phyloP scores from a whole-genome alignment of 2,329 filamentous ascomycete genomes.

The Aspergillus eucalypticola region DNA sequence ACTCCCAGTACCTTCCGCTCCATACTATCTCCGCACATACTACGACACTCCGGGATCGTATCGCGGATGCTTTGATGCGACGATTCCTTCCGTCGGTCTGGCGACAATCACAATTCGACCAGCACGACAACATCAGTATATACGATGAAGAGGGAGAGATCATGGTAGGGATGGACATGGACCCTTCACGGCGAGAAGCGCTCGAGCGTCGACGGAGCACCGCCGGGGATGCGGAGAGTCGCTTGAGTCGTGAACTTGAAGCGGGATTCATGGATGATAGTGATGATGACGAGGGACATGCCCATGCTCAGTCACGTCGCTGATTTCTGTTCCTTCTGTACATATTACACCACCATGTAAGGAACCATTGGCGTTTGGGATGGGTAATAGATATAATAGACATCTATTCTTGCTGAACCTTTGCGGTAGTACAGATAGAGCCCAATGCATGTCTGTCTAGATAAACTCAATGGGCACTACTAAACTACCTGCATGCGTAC shows the following conservation, averaged over 20 bases:
- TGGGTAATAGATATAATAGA: background rate
- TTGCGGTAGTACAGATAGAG: too few species aligned
- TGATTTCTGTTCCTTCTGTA: slow-evolving; percentile 13
- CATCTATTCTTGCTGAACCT: too few species aligned
- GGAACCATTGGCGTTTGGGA: background rate
- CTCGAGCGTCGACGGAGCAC: slow-evolving; percentile 47
- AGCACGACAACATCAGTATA: slow-evolving; percentile 58
- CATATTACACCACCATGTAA: background rate
- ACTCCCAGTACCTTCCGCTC: slow-evolving; percentile 72
- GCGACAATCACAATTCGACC: slow-evolving; percentile 43
- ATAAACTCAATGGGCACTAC: too few species aligned
- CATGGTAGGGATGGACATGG: slow-evolving; percentile 56
- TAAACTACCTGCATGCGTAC: too few species aligned
- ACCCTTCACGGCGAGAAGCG: slow-evolving; percentile 47
- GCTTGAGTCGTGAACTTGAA: slow-evolving; percentile 78
- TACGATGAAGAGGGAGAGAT: slow-evolving; percentile 67
- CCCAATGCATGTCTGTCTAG: too few species aligned
- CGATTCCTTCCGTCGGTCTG: slow-evolving; percentile 47
- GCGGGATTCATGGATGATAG: slow-evolving; percentile 74
- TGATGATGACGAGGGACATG: slow-evolving; percentile 64
- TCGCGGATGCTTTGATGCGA: slow-evolving; percentile 45
- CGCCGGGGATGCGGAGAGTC: slow-evolving; percentile 46
- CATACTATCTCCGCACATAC: slow-evolving; percentile 55
- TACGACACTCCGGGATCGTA: slow-evolving; percentile 54
- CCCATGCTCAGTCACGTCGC: slow-evolving; percentile 11